Conservation (phyloP, 2,329 filamentous ascomycete genomes). For the Trichoderma oligosporum region DNA sequence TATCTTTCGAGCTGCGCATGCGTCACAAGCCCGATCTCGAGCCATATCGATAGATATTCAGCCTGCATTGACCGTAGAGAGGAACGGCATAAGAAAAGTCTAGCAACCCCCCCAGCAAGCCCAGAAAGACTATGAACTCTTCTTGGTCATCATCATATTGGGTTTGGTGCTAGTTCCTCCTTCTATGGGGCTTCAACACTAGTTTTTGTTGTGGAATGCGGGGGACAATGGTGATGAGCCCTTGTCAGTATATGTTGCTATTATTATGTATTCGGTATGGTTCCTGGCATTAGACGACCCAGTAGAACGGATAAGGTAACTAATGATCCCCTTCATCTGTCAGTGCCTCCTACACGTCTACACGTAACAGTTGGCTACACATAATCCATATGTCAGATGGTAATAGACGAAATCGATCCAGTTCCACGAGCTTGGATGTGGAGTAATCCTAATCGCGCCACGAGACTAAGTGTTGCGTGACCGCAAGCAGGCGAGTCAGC, state of each 20-base stretch:
- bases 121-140: too few species aligned
- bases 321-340: neutral
- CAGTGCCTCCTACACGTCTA: too few species aligned
- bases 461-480: neutral
- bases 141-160: neutral
- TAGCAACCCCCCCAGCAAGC: neutral
- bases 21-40: constrained; percentile 9
- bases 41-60: neutral
- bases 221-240: neutral
- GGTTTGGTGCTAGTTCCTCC: constrained; percentile 1
- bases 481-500: constrained; percentile 1
- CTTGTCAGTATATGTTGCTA: neutral
- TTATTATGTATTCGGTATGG: too few species aligned
- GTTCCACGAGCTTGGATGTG: neutral
- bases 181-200: neutral
- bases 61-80: neutral
- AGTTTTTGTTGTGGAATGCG: constrained; percentile 8
- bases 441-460: constrained; percentile 3
- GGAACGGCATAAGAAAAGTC: neutral
- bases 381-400: too few species aligned
- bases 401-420: neutral
- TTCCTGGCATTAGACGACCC: neutral
- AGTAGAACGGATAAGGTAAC: neutral
- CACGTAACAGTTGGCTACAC: too few species aligned
- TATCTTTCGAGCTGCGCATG: constrained; percentile 10